Percentiles rank a stretch among this genome's conserved stretches.
phyloP scores from a whole-genome alignment of 352 stramenopile species.

The Pythium monospermum region DNA sequence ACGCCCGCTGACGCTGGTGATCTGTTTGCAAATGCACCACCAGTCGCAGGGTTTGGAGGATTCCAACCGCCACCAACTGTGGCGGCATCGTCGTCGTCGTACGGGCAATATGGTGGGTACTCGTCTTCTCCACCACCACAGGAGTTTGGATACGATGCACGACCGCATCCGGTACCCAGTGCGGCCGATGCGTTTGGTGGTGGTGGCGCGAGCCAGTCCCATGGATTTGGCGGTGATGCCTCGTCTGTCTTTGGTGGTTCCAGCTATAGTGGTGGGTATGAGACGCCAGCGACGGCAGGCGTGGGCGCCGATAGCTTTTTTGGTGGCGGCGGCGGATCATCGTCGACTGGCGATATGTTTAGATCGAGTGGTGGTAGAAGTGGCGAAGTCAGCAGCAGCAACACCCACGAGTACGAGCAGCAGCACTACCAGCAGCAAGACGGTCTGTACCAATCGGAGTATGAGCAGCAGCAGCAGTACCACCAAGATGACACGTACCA shows the following conservation, averaged over 20 bases:
- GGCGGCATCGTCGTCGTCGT: not conserved
- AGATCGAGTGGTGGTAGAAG: not conserved
- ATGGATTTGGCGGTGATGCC: constrained; percentile 16
- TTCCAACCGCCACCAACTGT: constrained; percentile 18
- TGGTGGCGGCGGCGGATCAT: not conserved
- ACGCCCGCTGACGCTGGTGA: constrained; percentile 47
- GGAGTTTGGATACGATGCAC: constrained; percentile 1
- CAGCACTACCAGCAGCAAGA: not conserved
- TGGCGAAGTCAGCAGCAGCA: not conserved
- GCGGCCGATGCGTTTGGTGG: constrained; percentile 20
- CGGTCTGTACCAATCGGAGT: not conserved
- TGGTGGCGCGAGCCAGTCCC: constrained; percentile 1
- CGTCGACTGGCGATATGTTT: not conserved
- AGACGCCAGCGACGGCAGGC: constrained; percentile 2
- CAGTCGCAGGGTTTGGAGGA: constrained; percentile 26
- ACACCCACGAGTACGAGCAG: not conserved
- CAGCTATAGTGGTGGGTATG: not conserved
- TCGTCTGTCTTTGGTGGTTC: constrained; percentile 26
- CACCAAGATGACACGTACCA: not conserved
- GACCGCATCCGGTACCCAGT: not conserved
- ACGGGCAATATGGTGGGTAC: constrained; percentile 6
- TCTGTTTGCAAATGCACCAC: constrained; percentile 45
- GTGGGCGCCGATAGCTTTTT: constrained; percentile 15
- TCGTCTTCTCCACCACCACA: not conserved
- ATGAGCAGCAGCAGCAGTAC: not conserved